These are phyloP conservation scores for Penicillium sclerotiorum DNA, from an alignment of 2,329 filamentous ascomycete species.

Conservation along the genomic window DNA sequence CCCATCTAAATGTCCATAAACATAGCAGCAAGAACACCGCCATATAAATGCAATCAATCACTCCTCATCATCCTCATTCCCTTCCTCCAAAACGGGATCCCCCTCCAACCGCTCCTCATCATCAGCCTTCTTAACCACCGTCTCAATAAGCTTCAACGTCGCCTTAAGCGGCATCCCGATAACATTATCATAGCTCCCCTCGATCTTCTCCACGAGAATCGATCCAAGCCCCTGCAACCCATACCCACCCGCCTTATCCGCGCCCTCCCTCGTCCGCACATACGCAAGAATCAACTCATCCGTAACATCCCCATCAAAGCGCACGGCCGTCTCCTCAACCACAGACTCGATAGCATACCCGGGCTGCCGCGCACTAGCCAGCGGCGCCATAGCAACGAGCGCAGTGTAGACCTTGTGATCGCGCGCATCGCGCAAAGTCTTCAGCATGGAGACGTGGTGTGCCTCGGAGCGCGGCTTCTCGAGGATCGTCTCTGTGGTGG, in stretches of 20 bases:
- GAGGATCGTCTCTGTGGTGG: slow-evolving; percentile 72
- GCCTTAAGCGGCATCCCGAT: slow-evolving; percentile 82
- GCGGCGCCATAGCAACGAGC: slow-evolving; percentile 78
- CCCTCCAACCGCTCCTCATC: slow-evolving; percentile 60
- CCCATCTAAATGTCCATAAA: background rate
- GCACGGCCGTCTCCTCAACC: slow-evolving; percentile 90
- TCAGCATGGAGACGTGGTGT: slow-evolving; percentile 83
- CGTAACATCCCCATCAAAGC: slow-evolving; percentile 72
- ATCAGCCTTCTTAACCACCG: slow-evolving; percentile 75
- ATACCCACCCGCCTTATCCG: slow-evolving; percentile 95
- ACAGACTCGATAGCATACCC: slow-evolving; percentile 81
- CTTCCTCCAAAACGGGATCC: slow-evolving; percentile 42
- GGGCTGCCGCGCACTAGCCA: slow-evolving; percentile 77
- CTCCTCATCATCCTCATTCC: slow-evolving; percentile 23
- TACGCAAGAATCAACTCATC: slow-evolving; percentile 80
- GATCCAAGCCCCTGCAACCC: slow-evolving; percentile 87
- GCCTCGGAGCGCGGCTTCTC: slow-evolving; percentile 86
- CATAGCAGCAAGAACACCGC: background rate
- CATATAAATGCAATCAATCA: background rate
- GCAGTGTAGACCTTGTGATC: slow-evolving; percentile 84
- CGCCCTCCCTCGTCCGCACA: slow-evolving; percentile 78
- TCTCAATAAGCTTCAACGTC: slow-evolving; percentile 81
- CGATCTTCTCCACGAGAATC: slow-evolving; percentile 83
- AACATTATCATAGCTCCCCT: slow-evolving; percentile 91
- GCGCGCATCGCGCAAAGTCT: slow-evolving; percentile 73